These are phyloP conservation scores for Thermothelomyces thermophilus DNA, from an alignment of 2,329 filamentous ascomycete species.

Conservation along the genomic window DNA sequence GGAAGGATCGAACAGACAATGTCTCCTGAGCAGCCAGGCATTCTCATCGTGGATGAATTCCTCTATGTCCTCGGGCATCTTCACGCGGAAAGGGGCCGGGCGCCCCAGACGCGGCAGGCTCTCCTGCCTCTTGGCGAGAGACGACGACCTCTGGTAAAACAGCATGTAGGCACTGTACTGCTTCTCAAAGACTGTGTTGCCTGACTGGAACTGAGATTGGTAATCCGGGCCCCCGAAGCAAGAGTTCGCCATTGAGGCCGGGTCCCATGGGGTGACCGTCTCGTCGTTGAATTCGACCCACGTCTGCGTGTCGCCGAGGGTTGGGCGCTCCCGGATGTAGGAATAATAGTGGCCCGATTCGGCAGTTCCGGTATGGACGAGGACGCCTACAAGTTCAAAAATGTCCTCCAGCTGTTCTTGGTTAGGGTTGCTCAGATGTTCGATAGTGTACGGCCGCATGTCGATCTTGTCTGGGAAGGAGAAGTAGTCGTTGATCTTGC, in stretches of 20 bases:
- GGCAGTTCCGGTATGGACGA: conserved; percentile 88
- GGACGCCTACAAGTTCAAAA: conserved; percentile 90
- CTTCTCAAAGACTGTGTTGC: conserved; percentile 53
- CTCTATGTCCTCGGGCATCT: conserved; percentile 40
- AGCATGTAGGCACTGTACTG: conserved; percentile 93
- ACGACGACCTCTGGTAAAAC: conserved; percentile 80
- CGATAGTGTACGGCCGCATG: conserved; percentile 85
- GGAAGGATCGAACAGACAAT: conserved; percentile 69
- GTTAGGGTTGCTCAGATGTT: conserved; percentile 63
- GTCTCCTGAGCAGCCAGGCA: conserved; percentile 63
- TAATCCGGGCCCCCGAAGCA: conserved; percentile 73
- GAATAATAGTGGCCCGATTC: conserved; percentile 98
- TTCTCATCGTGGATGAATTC: conserved; percentile 67
- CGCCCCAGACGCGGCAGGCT: conserved; percentile 34
- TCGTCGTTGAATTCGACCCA: conserved; percentile 97
- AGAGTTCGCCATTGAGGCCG: conserved; percentile 61
- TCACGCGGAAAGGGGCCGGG: conserved; percentile 39
- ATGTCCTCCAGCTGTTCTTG: conserved; percentile 57
- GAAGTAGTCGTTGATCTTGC: conserved; percentile 95
- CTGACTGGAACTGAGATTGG: conserved; percentile 39
- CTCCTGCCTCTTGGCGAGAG: conserved; percentile 49
- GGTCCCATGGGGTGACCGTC: conserved; percentile 70
- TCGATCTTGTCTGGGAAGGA: conserved; percentile 78
- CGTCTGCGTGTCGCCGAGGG: conserved; percentile 37
- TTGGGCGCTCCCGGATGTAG: conserved; percentile 76